Evolutionary conservation across 768 basidiomycete species (phyloP).

Genomic region (Xerocomus potaroensis): DNA sequence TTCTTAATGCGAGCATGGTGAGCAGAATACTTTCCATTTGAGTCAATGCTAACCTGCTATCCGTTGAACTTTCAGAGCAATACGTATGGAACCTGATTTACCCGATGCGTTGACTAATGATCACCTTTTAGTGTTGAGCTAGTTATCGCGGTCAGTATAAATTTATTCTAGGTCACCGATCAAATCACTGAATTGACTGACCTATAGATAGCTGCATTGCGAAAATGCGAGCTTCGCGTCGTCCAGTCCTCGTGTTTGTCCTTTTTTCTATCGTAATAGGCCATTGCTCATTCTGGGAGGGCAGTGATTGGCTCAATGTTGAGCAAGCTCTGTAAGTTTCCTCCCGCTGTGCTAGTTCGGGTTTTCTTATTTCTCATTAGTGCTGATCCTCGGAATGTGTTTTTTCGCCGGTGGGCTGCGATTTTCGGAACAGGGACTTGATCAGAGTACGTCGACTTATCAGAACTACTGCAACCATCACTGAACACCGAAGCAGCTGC

Average conservation of each 20-base stretch:
- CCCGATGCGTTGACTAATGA: not conserved
- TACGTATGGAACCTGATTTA: slow-evolving; percentile 41
- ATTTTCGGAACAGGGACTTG: slow-evolving; percentile 79
- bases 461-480: not conserved
- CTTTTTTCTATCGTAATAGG: not conserved
- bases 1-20: slow-evolving; percentile 80
- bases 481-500: slow-evolving; percentile 36
- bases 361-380: slow-evolving; percentile 31
- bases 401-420: slow-evolving; percentile 81
- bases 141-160: slow-evolving; percentile 61
- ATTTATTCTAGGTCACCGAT: not conserved
- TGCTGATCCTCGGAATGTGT: slow-evolving; percentile 85
- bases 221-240: slow-evolving; percentile 75
- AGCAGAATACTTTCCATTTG: slow-evolving; percentile 10
- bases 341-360: not conserved
- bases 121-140: slow-evolving; percentile 46
- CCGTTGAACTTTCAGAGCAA: slow-evolving; percentile 49
- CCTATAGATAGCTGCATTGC: slow-evolving; percentile 62
- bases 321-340: slow-evolving; percentile 60
- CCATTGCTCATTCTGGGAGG: slow-evolving; percentile 5
- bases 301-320: slow-evolving; percentile 81
- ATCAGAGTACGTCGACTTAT: slow-evolving; percentile 48
- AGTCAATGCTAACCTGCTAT: slow-evolving; percentile 2
- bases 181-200: not conserved
- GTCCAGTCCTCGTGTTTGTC: slow-evolving; percentile 75